phyloP scores from a whole-genome alignment of 140 eudicot genomes.

The Erigeron philadelphicus region DNA sequence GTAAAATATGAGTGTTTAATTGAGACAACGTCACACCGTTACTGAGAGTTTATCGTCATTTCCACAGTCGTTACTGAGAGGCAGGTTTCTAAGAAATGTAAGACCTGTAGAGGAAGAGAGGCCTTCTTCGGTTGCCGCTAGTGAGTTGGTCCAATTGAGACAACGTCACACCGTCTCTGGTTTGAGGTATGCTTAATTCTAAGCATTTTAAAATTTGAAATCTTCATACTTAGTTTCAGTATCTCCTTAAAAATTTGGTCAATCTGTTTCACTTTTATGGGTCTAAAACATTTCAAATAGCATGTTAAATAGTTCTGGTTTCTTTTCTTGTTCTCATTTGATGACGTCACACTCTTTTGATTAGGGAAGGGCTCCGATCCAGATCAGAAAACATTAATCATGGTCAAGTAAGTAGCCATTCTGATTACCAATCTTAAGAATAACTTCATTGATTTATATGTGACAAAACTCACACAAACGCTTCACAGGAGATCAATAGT shows the following conservation, averaged over 20 bases:
- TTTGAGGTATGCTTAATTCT: constrained; percentile 56
- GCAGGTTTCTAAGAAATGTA: constrained; percentile 85
- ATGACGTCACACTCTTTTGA: constrained; percentile 17
- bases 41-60: constrained; percentile 13
- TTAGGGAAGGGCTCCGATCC: constrained; percentile 89
- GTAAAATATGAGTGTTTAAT: too few relatives aligned
- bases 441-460: constrained; percentile 31
- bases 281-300: constrained; percentile 10
- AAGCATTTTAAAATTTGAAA: neutral
- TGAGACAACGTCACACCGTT: too few relatives aligned
- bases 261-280: neutral
- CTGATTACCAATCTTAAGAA: constrained; percentile 37
- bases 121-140: constrained; percentile 80
- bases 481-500: constrained; percentile 47
- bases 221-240: neutral
- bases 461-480: constrained; percentile 37
- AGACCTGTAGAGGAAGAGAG: constrained; percentile 76
- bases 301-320: constrained; percentile 7
- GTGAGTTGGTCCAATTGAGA: constrained; percentile 80
- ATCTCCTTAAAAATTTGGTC: neutral
- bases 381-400: constrained; percentile 66
- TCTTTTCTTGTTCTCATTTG: constrained; percentile 10
- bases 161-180: constrained; percentile 96
- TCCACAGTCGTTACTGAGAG: constrained; percentile 85
- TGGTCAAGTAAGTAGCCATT: constrained; percentile 60